Evolutionary conservation across 176 grass and related monocot genomes (phyloP).

Genomic region (Triticum monococcum): DNA sequence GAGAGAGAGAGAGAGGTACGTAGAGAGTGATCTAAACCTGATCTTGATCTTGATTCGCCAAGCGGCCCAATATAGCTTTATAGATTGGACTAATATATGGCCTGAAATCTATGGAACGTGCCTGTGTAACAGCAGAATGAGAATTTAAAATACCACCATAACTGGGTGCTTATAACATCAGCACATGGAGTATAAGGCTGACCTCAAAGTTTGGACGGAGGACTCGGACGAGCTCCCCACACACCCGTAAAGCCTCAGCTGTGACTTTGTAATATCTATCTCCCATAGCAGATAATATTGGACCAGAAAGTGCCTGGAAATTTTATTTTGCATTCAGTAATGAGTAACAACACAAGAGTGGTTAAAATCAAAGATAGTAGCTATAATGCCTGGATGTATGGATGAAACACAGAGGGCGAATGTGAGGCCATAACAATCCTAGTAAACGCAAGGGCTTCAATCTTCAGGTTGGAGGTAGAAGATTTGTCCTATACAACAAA

Average conservation of each 20-base stretch:
- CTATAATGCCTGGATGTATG: constrained; percentile 80
- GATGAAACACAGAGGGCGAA: constrained; percentile 88
- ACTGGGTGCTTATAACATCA: constrained; percentile 14
- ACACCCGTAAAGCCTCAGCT: constrained; percentile 95
- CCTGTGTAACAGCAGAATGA: constrained; percentile 44
- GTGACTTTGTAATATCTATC: constrained; percentile 99
- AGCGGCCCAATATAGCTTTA: constrained; percentile 82
- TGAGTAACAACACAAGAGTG: background rate
- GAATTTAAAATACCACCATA: background rate
- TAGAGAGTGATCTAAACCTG: constrained; percentile 53
- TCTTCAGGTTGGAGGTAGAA: constrained; percentile 97
- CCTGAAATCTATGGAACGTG: constrained; percentile 60
- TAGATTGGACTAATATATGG: constrained; percentile 80
- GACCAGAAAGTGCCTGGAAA: constrained; percentile 81
- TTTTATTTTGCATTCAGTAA: constrained; percentile 19
- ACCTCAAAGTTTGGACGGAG: constrained; percentile 90
- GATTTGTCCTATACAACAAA: constrained; percentile 83
- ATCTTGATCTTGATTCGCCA: constrained; percentile 99
- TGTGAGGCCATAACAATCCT: constrained; percentile 98
- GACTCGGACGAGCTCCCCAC: constrained; percentile 88
- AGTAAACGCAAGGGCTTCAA: constrained; percentile 93
- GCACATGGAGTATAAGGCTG: constrained; percentile 21
- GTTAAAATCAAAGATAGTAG: background rate
- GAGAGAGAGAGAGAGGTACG: background rate
- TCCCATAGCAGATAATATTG: constrained; percentile 92